Conservation (phyloP, 257 asterid genomes). For the Voacanga thouarsii region DNA sequence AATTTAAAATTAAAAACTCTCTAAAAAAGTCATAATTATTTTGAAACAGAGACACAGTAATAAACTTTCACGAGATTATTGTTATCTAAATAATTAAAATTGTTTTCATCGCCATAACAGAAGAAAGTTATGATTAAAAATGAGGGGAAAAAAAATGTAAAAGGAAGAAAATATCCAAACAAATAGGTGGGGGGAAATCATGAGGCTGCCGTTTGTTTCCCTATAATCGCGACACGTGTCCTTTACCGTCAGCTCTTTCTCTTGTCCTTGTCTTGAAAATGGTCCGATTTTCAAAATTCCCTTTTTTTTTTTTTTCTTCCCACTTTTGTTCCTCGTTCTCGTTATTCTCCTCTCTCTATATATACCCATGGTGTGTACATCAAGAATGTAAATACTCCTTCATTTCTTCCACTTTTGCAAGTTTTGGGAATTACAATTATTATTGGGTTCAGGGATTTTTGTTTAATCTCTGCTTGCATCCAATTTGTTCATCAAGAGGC, state of each 20-base stretch:
- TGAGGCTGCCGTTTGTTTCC: constrained; percentile 26
- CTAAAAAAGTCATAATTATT: too few species aligned
- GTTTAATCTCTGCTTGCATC: neutral
- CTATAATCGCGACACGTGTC: constrained; percentile 29
- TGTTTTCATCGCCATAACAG: too few species aligned
- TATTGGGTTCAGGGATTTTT: neutral
- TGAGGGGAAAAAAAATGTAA: neutral
- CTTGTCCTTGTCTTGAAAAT: neutral
- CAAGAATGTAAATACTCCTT: neutral
- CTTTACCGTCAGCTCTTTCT: neutral
- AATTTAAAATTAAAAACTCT: too few species aligned
- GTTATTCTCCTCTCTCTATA: neutral
- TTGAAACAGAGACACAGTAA: too few species aligned
- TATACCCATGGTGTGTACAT: neutral
- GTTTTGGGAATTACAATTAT: neutral
- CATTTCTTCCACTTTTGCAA: neutral
- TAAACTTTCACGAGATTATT: too few species aligned
- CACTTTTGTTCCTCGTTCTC: constrained; percentile 13
- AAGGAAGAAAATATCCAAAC: constrained; percentile 11
- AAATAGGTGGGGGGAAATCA: neutral
- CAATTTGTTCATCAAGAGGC: neutral
- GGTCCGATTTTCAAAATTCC: neutral
- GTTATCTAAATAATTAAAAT: too few species aligned
- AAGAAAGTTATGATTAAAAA: too few species aligned
- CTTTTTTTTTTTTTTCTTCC: neutral